phyloP scores from a whole-genome alignment of 1,284 basidiomycete species.

The Lentinula novae-zelandiae region DNA sequence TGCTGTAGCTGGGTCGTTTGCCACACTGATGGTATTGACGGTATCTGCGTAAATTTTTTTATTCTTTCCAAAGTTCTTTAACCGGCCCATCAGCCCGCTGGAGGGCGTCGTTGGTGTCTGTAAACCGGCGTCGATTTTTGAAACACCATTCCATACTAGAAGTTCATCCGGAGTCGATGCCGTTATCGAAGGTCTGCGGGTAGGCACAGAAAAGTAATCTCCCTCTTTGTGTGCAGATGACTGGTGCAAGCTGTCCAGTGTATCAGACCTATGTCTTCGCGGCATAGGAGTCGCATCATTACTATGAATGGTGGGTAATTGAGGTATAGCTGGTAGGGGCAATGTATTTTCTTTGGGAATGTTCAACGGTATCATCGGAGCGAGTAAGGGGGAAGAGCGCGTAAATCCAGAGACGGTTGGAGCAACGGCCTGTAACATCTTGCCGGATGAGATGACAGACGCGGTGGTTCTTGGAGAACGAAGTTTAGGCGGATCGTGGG shows the following conservation, averaged over 20 bases:
- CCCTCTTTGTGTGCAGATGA: slow-evolving; percentile 23
- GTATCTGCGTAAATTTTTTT: slow-evolving; percentile 34
- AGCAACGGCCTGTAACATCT: slow-evolving; percentile 62
- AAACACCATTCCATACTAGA: slow-evolving; percentile 44
- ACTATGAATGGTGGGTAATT: slow-evolving; percentile 20
- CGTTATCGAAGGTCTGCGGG: slow-evolving; percentile 41
- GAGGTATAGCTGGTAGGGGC: slow-evolving; percentile 29
- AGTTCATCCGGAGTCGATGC: slow-evolving; percentile 48
- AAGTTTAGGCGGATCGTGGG: background rate
- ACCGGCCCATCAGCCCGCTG: slow-evolving; percentile 70
- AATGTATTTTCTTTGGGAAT: slow-evolving; percentile 21
- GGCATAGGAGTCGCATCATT: slow-evolving; percentile 26
- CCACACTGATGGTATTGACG: slow-evolving; percentile 15
- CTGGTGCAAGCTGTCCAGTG: slow-evolving; percentile 18
- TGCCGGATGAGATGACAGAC: slow-evolving; percentile 49
- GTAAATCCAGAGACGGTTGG: slow-evolving; percentile 39
- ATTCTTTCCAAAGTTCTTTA: slow-evolving; percentile 73
- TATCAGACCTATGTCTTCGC: slow-evolving; percentile 20
- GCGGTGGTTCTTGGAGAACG: background rate
- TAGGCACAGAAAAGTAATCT: slow-evolving; percentile 52
- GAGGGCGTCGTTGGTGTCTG: slow-evolving; percentile 53
- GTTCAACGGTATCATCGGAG: slow-evolving; percentile 54
- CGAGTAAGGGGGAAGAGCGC: slow-evolving; percentile 49
- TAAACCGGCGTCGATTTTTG: slow-evolving; percentile 29
- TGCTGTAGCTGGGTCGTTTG: slow-evolving; percentile 16